Evolutionary conservation across 345 rosid genomes (phyloP).

Genomic region (Salix suchowensis): DNA sequence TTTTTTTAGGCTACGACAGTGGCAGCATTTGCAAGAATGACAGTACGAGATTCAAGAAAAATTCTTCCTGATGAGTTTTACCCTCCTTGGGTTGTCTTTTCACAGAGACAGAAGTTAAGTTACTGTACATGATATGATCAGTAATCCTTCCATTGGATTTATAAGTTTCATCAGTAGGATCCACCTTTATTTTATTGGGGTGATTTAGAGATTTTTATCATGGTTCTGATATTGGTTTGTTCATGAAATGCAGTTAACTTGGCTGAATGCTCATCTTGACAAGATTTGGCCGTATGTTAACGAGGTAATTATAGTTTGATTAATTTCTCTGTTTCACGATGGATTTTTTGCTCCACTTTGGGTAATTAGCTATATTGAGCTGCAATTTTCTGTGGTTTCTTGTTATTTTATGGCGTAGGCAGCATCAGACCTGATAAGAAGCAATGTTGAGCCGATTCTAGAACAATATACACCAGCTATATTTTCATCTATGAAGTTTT

Average conservation of each 20-base stretch:
- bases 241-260: conserved; percentile 51
- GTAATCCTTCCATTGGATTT: neutral
- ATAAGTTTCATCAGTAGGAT: too few relatives aligned
- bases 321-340: neutral
- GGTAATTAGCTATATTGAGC: neutral
- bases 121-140: neutral
- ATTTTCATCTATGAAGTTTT: conserved; percentile 71
- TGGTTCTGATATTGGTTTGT: conserved; percentile 18
- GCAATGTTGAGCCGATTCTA: conserved; percentile 76
- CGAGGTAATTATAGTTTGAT: conserved; percentile 36
- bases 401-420: conserved; percentile 46
- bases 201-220: neutral
- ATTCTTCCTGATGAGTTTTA: conserved; percentile 57
- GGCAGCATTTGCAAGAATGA: conserved; percentile 87
- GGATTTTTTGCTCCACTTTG: neutral
- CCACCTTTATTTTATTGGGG: neutral
- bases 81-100: conserved; percentile 85
- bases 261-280: conserved; percentile 78
- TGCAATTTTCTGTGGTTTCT: neutral
- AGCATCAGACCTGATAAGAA: conserved; percentile 78
- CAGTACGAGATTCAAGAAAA: conserved; percentile 78
- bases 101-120: conserved; percentile 74
- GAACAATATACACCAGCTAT: conserved; percentile 73
- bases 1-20: conserved; percentile 53
- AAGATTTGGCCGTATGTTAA: conserved; percentile 93